Conservation (phyloP, 1,284 basidiomycete genomes). For the Moesziomyces sp. region DNA sequence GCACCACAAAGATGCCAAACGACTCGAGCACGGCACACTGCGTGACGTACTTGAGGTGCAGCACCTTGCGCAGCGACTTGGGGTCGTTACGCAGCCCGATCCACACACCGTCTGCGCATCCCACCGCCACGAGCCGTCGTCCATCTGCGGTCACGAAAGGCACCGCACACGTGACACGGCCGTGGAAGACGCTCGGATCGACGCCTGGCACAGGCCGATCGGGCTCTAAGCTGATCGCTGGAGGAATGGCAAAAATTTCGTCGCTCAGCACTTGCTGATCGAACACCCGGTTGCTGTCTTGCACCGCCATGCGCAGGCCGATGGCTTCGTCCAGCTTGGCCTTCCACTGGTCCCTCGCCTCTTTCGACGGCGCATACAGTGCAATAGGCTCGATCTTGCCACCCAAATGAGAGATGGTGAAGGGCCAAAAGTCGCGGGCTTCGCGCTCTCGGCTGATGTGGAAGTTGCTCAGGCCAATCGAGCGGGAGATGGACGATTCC, state of each 20-base stretch:
- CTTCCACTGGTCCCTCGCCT: conserved; percentile 85
- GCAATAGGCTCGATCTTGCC: conserved; percentile 69
- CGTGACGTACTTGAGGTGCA: conserved; percentile 88
- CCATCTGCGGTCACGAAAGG: conserved; percentile 81
- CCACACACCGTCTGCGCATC: conserved; percentile 95
- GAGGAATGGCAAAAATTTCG: conserved; percentile 63
- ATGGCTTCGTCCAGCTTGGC: conserved; percentile 87
- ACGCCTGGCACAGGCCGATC: conserved; percentile 68
- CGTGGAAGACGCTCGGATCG: conserved; percentile 83
- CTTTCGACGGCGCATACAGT: conserved; percentile 82
- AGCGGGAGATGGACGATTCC: conserved; percentile 55
- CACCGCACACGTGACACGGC: conserved; percentile 90
- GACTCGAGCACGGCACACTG: conserved; percentile 94
- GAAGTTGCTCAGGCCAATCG: conserved; percentile 59
- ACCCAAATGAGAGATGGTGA: conserved; percentile 58
- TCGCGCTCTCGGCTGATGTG: conserved; percentile 56
- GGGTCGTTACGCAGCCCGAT: conserved; percentile 91
- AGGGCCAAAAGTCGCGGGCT: conserved; percentile 61
- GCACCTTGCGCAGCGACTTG: conserved; percentile 83
- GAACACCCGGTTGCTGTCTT: conserved; percentile 86
- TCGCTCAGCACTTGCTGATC: conserved; percentile 64
- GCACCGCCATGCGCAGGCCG: conserved; percentile 82
- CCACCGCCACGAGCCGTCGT: conserved; percentile 85
- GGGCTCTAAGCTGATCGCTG: conserved; percentile 39
- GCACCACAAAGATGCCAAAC: conserved; percentile 92